These are phyloP conservation scores for Paragyromitra xinjiangensis DNA, from an alignment of 495 filamentous ascomycete genomes.

Conservation along the genomic window DNA sequence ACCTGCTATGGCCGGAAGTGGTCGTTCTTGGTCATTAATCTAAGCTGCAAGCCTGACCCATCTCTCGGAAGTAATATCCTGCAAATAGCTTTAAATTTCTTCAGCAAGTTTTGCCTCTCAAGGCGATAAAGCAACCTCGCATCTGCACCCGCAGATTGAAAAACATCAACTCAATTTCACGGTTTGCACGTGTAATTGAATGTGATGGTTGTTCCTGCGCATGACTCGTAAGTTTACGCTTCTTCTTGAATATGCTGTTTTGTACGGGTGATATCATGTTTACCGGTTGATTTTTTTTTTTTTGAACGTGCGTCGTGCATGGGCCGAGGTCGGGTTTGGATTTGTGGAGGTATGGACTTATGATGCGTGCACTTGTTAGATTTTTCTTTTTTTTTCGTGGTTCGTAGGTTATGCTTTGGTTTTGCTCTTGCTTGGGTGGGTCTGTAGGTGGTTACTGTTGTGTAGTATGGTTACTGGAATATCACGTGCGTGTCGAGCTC, in stretches of 20 bases:
- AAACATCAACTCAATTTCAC: background rate
- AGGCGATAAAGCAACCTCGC: no score
- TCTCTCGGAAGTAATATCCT: background rate
- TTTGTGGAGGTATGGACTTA: slow-evolving; percentile 5
- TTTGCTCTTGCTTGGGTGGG: background rate
- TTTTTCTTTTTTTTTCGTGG: background rate
- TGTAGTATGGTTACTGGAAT: background rate
- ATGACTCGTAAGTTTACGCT: background rate
- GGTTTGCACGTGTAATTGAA: slow-evolving; percentile 22
- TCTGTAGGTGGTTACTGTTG: background rate
- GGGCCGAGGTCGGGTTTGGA: slow-evolving; percentile 28
- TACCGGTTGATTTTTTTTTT: slow-evolving; percentile 3
- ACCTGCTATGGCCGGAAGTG: background rate
- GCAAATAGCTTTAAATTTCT: background rate
- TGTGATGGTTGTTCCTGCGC: background rate
- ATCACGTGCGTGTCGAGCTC: no score
- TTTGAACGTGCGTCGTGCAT: background rate
- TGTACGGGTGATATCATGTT: slow-evolving; percentile 19
- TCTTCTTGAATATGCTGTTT: background rate
- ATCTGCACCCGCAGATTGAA: slow-evolving; percentile 2
- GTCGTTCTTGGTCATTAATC: background rate
- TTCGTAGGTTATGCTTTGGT: background rate
- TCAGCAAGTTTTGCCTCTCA: background rate
- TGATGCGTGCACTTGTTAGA: background rate
- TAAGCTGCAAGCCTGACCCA: background rate